Evolutionary conservation across 257 asterid genomes (phyloP), one percentile per base, ranked within the genome.

Genomic region (Nemophila menziesii): DNA sequence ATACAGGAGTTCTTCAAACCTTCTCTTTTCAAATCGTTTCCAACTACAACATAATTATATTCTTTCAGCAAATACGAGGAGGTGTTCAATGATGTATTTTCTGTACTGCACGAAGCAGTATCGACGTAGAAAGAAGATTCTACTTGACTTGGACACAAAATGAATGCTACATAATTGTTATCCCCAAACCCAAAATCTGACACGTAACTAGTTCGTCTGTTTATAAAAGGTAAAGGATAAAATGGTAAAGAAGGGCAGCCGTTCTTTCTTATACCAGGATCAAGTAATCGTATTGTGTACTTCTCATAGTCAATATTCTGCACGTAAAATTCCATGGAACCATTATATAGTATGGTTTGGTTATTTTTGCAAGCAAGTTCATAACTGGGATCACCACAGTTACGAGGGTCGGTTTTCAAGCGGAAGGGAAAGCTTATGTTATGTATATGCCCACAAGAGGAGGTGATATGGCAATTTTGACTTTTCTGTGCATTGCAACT

Each of bases 371-470:
- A 29, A 7, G 8, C 36, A 7, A 29, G 36, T 7, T 29, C 36
- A 29, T 2, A 29, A 5, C 9, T 2, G 36, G 46, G 22, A 41
- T 16, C 22, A 14, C 46, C 46, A 18, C 46, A 41, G 46, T 19
- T 16, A 5, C 9, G 8, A 21, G 46, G 46, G 22, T 41, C 46
- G 5, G 23, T 21, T 5, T 15, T 21, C 13, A 41, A 5, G 5
- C 46, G 24, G 46, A 41, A 41, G 13, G 46, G 46, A 16, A 4
- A 18, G 14, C 22, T 15, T 0, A 41, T 41, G 46, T 41, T 41
- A 5, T 41, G 46, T 12, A 41, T 41, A 21, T 15, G 3, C 8
- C 46, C 46, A 41, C 46, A 41, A 41, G 46, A 11, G 22, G 46
- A 41, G 19, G 46, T 10, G n/a, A n/a, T n/a, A 29, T 29, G 10